Percentiles rank a stretch among this genome's conserved stretches.
Conservation (phyloP, 306 rosid genomes). For the Quercus gilva region DNA sequence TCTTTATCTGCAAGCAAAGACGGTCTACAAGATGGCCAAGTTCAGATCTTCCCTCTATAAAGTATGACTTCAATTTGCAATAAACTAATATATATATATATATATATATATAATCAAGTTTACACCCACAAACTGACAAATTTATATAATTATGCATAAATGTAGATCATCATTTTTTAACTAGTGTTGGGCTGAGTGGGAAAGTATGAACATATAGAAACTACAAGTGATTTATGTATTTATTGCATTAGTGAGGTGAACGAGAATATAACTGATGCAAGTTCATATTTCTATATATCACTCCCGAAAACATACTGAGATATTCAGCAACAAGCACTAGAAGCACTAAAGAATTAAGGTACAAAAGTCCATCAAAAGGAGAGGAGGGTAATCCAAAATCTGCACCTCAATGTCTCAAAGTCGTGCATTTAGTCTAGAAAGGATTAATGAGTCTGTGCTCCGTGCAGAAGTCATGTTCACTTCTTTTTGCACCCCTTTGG, state of each 20-base stretch:
- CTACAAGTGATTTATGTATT: neutral
- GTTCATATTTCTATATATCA: neutral
- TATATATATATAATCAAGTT: too few species aligned
- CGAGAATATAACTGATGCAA: neutral
- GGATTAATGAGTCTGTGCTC: slow-evolving; percentile 30
- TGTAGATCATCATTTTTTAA: neutral
- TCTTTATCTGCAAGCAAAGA: neutral
- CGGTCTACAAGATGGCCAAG: neutral
- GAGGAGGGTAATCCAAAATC: neutral
- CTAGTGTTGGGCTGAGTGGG: neutral
- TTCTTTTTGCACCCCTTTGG: slow-evolving; percentile 31
- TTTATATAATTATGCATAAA: neutral
- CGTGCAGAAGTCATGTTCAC: slow-evolving; percentile 11
- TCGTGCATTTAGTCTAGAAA: slow-evolving; percentile 45
- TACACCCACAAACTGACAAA: neutral
- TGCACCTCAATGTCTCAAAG: slow-evolving; percentile 44
- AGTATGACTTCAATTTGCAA: neutral
- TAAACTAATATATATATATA: neutral
- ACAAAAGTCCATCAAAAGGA: neutral
- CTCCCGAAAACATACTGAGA: neutral
- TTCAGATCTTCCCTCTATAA: neutral
- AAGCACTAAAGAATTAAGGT: neutral
- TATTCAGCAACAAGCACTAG: neutral
- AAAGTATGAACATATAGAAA: neutral
- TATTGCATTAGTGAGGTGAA: neutral